phyloP scores from a whole-genome alignment of 2,329 filamentous ascomycete species.

The Hymenoscyphus infarciens region DNA sequence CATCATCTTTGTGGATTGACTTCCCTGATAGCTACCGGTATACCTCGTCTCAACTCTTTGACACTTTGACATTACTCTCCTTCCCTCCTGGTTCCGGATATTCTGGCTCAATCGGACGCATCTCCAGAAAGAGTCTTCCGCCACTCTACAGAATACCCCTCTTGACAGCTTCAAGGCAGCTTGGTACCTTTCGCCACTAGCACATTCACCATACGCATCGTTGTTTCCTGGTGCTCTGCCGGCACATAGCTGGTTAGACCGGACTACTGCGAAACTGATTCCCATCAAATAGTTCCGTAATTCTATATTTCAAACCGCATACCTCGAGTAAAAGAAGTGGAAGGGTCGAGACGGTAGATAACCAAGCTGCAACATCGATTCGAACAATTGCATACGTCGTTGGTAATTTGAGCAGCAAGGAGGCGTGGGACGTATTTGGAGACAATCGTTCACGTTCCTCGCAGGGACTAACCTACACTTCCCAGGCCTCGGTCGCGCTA shows the following conservation, averaged over 20 bases:
- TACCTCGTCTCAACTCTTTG: neutral
- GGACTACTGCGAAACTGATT: neutral
- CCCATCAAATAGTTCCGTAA: neutral
- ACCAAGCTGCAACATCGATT: neutral
- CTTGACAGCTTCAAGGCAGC: neutral
- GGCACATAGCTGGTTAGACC: neutral
- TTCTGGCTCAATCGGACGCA: neutral
- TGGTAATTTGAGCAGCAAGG: conserved; percentile 2
- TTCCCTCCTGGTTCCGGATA: neutral
- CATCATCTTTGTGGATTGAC: neutral
- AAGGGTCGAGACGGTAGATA: neutral
- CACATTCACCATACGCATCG: neutral
- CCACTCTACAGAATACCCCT: neutral
- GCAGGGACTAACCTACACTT: neutral
- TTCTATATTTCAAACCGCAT: neutral
- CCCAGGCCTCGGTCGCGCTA: neutral
- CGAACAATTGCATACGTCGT: neutral
- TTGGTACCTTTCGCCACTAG: neutral
- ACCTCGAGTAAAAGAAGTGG: neutral
- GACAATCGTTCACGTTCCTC: neutral
- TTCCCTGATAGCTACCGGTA: neutral
- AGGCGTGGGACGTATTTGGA: conserved; percentile 1
- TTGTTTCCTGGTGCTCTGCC: neutral
- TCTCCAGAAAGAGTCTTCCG: neutral
- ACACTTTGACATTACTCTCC: neutral